Conservation (phyloP, 1,284 basidiomycete species). For the Cryptococcus sp. region DNA sequence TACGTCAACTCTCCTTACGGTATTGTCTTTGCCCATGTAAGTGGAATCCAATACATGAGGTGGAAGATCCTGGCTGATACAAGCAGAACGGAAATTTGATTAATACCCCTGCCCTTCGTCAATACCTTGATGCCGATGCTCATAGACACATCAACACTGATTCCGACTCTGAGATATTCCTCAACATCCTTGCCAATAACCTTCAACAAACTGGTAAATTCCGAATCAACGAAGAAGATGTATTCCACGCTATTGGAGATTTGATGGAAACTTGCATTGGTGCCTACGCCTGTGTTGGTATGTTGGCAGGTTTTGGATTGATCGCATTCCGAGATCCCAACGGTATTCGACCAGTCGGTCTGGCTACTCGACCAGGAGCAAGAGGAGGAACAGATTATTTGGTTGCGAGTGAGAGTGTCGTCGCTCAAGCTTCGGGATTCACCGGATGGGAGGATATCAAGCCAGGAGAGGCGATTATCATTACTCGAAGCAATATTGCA, state of each 20-base stretch:
- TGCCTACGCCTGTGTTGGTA: conserved; percentile 93
- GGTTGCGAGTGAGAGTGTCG: conserved; percentile 92
- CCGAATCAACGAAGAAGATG: conserved; percentile 99
- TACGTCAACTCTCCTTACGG: conserved; percentile 97
- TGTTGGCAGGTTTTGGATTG: conserved; percentile 98
- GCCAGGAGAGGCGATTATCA: conserved; percentile 91
- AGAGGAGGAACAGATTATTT: conserved; percentile 71
- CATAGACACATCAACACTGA: conserved; percentile 99
- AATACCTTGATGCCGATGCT: conserved; percentile 92
- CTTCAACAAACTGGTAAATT: conserved; percentile 98
- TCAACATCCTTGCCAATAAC: conserved; percentile 97
- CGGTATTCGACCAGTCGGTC: conserved; percentile 88
- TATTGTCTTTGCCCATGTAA: conserved; percentile 93
- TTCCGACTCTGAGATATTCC: conserved; percentile 92
- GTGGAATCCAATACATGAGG: conserved; percentile 33
- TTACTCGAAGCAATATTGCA: conserved; percentile 71
- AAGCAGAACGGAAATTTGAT: conserved; percentile 96
- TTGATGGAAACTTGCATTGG: conserved; percentile 86
- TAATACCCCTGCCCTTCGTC: conserved; percentile 79
- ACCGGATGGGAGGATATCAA: conserved; percentile 88
- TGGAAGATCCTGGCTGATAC: conserved; percentile 3
- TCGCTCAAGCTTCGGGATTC: conserved; percentile 89
- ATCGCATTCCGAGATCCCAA: conserved; percentile 99
- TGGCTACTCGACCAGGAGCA: conserved; percentile 58
- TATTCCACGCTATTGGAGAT: conserved; percentile 87